These are phyloP conservation scores for Metschnikowia cubensis DNA, from an alignment of 805 yeast genomes.

Conservation along the genomic window DNA sequence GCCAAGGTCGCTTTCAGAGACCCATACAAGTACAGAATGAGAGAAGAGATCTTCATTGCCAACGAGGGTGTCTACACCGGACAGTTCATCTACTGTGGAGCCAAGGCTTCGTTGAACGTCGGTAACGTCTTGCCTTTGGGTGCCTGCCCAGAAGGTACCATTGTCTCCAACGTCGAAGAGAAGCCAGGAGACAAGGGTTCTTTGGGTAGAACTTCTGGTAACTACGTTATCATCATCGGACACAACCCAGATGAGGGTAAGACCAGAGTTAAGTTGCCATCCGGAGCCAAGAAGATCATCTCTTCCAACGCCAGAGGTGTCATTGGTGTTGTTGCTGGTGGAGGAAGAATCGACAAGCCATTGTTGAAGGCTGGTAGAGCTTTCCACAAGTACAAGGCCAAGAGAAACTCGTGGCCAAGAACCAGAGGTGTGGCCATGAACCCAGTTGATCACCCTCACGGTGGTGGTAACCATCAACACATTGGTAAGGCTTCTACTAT, in stretches of 20 bases:
- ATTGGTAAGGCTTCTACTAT: constrained; percentile 98
- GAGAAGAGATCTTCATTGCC: constrained; percentile 98
- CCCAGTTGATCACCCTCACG: constrained; percentile 99
- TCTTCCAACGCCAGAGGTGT: constrained; percentile 98
- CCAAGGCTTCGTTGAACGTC: constrained; percentile 98
- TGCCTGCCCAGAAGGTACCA: constrained; percentile 98
- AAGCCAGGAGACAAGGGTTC: constrained; percentile 99
- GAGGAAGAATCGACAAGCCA: constrained; percentile 99
- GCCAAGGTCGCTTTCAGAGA: constrained; percentile 74
- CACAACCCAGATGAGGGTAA: constrained; percentile 99
- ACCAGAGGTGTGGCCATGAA: constrained; percentile 99
- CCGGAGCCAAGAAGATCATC: constrained; percentile 97
- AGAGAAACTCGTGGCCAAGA: constrained; percentile 99
- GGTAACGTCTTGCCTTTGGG: constrained; percentile 99
- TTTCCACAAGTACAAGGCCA: constrained; percentile 56
- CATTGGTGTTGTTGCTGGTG: constrained; percentile 99
- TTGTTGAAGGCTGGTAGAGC: constrained; percentile 99
- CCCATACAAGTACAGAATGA: constrained; percentile 97
- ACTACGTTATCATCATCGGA: constrained; percentile 97
- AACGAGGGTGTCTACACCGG: constrained; percentile 99
- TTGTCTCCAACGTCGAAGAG: constrained; percentile 97
- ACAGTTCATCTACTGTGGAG: constrained; percentile 99
- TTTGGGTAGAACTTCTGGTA: constrained; percentile 98
- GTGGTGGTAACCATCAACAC: constrained; percentile 99
- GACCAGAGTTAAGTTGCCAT: constrained; percentile 89